Evolutionary conservation across 768 basidiomycete genomes (phyloP).

Genomic region (Tylopilus rubrobrunneus): DNA sequence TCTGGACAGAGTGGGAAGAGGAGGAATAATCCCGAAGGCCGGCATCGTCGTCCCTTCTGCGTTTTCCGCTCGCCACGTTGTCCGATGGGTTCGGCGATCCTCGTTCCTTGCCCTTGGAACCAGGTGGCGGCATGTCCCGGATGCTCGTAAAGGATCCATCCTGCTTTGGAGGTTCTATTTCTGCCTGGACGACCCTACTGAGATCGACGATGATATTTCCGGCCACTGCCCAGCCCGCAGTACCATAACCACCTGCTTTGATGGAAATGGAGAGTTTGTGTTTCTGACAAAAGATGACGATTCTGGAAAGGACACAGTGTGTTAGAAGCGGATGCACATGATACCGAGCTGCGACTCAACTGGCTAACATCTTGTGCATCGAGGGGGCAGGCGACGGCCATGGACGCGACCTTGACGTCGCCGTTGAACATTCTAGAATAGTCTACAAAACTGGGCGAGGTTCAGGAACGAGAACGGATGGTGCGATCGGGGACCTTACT

Average conservation of each 20-base stretch:
- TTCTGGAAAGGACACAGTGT: slow-evolving; percentile 35
- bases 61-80: slow-evolving; percentile 38
- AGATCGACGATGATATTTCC: slow-evolving; percentile 87
- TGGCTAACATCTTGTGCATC: slow-evolving; percentile 81
- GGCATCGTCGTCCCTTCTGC: slow-evolving; percentile 54
- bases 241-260: slow-evolving; percentile 90
- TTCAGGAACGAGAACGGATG: not conserved
- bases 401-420: slow-evolving; percentile 56
- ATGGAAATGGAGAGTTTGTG: slow-evolving; percentile 71
- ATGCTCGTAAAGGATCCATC: slow-evolving; percentile 61
- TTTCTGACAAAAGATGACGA: slow-evolving; percentile 69
- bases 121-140: slow-evolving; percentile 46
- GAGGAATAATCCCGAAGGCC: slow-evolving; percentile 48
- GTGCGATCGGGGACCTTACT: slow-evolving; percentile 27
- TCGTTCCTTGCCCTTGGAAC: slow-evolving; percentile 53
- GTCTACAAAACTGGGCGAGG: slow-evolving; percentile 23
- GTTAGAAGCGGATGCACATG: slow-evolving; percentile 9
- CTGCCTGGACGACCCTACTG: slow-evolving; percentile 59
- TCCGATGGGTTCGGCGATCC: slow-evolving; percentile 9
- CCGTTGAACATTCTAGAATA: slow-evolving; percentile 68
- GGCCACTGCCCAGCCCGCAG: slow-evolving; percentile 83
- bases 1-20: slow-evolving; percentile 53
- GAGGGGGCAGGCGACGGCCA: slow-evolving; percentile 67
- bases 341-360: slow-evolving; percentile 38
- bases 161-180: slow-evolving; percentile 56